Evolutionary conservation across 2,329 filamentous ascomycete species (phyloP).

Genomic region (Didymella exigua): DNA sequence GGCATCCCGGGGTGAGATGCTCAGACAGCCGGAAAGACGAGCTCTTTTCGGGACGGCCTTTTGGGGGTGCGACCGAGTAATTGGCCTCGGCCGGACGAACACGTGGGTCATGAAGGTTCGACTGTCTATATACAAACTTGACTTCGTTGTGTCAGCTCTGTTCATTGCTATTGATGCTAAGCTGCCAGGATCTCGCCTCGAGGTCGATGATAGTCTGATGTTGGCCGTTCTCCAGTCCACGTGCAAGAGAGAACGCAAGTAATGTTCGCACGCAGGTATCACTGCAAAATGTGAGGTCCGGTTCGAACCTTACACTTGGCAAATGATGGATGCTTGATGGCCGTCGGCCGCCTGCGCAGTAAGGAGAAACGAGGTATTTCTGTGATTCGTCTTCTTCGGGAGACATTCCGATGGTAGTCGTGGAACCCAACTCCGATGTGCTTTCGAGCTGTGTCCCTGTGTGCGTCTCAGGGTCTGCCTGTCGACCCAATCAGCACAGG

Average conservation of each 20-base stretch:
- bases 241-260: neutral
- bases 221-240: neutral
- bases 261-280: neutral
- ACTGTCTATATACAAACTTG: neutral
- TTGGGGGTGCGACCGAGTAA: neutral
- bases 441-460: slow-evolving; percentile 18
- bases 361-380: slow-evolving; percentile 10
- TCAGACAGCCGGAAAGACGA: neutral
- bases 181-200: no score
- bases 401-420: slow-evolving; percentile 18
- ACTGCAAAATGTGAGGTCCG: slow-evolving; percentile 2
- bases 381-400: slow-evolving; percentile 15
- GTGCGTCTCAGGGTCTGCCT: slow-evolving; percentile 15
- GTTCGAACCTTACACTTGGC: slow-evolving; percentile 19
- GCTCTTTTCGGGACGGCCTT: neutral
- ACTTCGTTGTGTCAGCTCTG: neutral
- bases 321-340: slow-evolving; percentile 29
- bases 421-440: slow-evolving; percentile 11
- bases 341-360: slow-evolving; percentile 25
- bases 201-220: neutral
- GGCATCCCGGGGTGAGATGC: neutral
- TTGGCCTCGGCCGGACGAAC: slow-evolving; percentile 3
- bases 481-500: slow-evolving; percentile 24
- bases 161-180: neutral
- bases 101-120: slow-evolving; percentile 7